These are phyloP conservation scores for Mycena pura DNA, from an alignment of 768 basidiomycete species.

Conservation along the genomic window DNA sequence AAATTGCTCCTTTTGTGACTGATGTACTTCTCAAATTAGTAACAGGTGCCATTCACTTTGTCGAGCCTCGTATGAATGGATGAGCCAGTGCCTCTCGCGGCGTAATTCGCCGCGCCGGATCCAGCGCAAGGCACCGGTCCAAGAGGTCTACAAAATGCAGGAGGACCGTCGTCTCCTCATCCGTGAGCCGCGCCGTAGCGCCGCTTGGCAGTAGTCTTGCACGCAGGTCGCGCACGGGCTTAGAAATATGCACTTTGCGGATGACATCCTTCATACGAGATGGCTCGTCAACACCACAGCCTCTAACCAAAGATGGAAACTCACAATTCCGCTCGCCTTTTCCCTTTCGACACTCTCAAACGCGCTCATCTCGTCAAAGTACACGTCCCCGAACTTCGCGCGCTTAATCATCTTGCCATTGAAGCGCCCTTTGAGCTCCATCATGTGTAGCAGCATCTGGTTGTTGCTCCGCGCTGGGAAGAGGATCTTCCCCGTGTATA, in stretches of 20 bases:
- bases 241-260: conserved; percentile 82
- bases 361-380: conserved; percentile 92
- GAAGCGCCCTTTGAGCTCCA: conserved; percentile 96
- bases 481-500: conserved; percentile 96
- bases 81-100: conserved; percentile 90
- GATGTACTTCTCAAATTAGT: too few species aligned
- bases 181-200: conserved; percentile 64
- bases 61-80: conserved; percentile 77
- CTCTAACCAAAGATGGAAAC: conserved; percentile 40
- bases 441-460: conserved; percentile 97
- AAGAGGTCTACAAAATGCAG: conserved; percentile 86
- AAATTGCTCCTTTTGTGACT: neutral
- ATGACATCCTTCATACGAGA: conserved; percentile 68
- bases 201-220: conserved; percentile 75
- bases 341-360: conserved; percentile 87
- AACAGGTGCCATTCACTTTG: conserved; percentile 3
- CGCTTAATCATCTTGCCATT: conserved; percentile 95
- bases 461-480: conserved; percentile 97
- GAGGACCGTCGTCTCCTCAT: conserved; percentile 86
- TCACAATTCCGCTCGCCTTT: conserved; percentile 80
- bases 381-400: conserved; percentile 88
- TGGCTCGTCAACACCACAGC: conserved; percentile 30
- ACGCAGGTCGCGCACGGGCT: conserved; percentile 82
- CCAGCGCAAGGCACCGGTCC: conserved; percentile 89
- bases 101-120: conserved; percentile 85